These are phyloP conservation scores for Copromyces sp. DNA, from an alignment of 495 filamentous ascomycete species.

Conservation along the genomic window DNA sequence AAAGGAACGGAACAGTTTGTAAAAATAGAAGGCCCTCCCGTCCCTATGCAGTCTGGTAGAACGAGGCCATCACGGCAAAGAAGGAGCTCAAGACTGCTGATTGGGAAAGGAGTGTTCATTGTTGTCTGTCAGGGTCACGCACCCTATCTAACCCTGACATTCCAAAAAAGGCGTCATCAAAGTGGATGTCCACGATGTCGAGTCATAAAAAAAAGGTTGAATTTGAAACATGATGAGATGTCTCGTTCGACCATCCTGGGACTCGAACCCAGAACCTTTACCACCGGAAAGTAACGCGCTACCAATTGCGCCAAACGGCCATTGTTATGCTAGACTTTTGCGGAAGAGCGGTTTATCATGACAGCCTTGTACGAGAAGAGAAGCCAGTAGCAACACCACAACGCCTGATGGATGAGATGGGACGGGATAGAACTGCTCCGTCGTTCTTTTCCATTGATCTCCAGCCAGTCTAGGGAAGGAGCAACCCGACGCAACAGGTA, in stretches of 20 bases:
- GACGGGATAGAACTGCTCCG: neutral
- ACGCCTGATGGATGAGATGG: neutral
- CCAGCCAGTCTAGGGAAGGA: too few species aligned
- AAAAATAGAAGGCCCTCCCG: too few species aligned
- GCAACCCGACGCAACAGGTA: too few species aligned
- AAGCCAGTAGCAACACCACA: neutral
- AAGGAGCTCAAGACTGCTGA: too few species aligned
- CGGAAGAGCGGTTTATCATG: neutral
- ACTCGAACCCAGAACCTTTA: constrained; percentile 1
- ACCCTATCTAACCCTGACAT: neutral
- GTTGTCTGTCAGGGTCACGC: neutral
- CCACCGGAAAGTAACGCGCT: neutral
- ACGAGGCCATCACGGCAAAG: too few species aligned
- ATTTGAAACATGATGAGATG: neutral
- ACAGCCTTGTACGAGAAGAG: neutral
- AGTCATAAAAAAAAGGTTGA: neutral
- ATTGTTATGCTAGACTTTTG: neutral
- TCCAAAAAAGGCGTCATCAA: neutral
- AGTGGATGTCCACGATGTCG: neutral
- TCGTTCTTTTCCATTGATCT: too few species aligned
- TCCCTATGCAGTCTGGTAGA: too few species aligned
- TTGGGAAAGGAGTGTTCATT: neutral
- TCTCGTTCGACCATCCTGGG: neutral
- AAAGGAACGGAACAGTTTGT: too few species aligned
- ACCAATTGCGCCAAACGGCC: neutral